Percentiles rank a stretch among this genome's conserved stretches.
phyloP scores from a whole-genome alignment of 768 basidiomycete genomes.

The Phylloporus sp. region DNA sequence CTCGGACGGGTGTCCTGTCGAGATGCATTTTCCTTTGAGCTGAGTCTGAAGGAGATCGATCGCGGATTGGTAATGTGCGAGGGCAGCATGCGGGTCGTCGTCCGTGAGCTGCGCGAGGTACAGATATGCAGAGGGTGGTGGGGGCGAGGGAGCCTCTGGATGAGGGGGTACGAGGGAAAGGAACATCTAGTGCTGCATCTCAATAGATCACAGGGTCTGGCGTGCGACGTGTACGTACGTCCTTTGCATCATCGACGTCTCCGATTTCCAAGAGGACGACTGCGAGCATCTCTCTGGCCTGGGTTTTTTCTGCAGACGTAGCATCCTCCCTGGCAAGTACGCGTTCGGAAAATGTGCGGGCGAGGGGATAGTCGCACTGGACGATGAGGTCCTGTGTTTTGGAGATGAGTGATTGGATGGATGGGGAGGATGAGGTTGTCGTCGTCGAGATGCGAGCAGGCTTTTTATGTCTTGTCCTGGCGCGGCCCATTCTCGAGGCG shows the following conservation, averaged over 20 bases:
- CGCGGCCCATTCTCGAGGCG: slow-evolving; percentile 47
- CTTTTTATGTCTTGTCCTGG: slow-evolving; percentile 40
- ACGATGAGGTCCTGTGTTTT: slow-evolving; percentile 79
- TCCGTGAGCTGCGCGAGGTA: slow-evolving; percentile 86
- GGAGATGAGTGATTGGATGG: slow-evolving; percentile 54
- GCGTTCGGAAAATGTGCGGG: slow-evolving; percentile 64
- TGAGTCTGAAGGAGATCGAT: slow-evolving; percentile 63
- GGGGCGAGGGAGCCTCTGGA: slow-evolving; percentile 50
- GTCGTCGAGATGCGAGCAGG: slow-evolving; percentile 12
- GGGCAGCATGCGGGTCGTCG: slow-evolving; percentile 65
- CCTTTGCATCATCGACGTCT: slow-evolving; percentile 64
- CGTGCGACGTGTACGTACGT: slow-evolving; percentile 39
- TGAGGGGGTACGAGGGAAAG: slow-evolving; percentile 53
- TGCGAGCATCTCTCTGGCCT: slow-evolving; percentile 78
- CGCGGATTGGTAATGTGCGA: slow-evolving; percentile 77
- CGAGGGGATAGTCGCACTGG: slow-evolving; percentile 82
- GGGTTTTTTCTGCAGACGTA: slow-evolving; percentile 43
- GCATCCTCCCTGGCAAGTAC: slow-evolving; percentile 54
- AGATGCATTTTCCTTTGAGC: slow-evolving; percentile 68
- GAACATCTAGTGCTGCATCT: slow-evolving; percentile 49
- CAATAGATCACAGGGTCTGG: neutral
- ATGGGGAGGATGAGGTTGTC: slow-evolving; percentile 30
- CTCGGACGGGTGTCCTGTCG: slow-evolving; percentile 32
- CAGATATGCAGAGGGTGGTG: slow-evolving; percentile 74
- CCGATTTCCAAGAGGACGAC: slow-evolving; percentile 76